Evolutionary conservation across 768 basidiomycete genomes (phyloP), one percentile per base, ranked within the genome.

Genomic region (Suillus discolor): DNA sequence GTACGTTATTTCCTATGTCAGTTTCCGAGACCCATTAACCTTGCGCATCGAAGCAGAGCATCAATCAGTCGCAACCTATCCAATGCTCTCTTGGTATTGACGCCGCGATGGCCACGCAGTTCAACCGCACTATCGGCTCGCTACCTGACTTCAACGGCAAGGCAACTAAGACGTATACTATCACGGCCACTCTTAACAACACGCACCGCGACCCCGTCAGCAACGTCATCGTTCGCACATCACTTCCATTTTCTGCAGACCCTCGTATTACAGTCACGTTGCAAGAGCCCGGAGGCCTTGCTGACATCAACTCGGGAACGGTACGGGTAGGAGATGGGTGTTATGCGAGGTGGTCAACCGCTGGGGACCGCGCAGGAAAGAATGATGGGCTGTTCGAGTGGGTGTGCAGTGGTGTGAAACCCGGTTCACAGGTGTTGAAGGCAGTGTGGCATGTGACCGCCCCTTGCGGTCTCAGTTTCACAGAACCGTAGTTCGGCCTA

Each of bases 371-470:
- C 45, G 62, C 74, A 18, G 69, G 74, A 6, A 69, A 71, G 23
- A 62, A 71, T 28, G 67, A 47, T 9, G 73, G 74, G 6, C 34
- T 70, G 28, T 70, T 75, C 18, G 78, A 79, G 57, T 78, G 78
- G 77, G 69, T 75, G 16, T 74, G 67, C 28, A 57, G 63, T 49
- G 67, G 68, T 41, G 49, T 75, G 45, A 67, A 64, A 6, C 69
- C 70, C 13, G 74, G 72, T 18, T 71, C 69, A 64, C 65, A 68
- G 62, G 63, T 73, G 31, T 62, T 79, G 64, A 73, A 72, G 42
- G 71, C 71, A 0, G 67, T 71, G 5, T 79, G 72, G 71, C 72
- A 75, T n/a, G 71, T 78, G 34, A 68, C 67, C 57, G 71, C 69
- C 1, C 76, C 77, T 11, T 55, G 62, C 15, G 70, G 69, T 7